A percentile compares a stretch with the other conserved stretches of the same genome.
Evolutionary conservation across 345 rosid species (phyloP).

Genomic region (Arabidopsis suecica): DNA sequence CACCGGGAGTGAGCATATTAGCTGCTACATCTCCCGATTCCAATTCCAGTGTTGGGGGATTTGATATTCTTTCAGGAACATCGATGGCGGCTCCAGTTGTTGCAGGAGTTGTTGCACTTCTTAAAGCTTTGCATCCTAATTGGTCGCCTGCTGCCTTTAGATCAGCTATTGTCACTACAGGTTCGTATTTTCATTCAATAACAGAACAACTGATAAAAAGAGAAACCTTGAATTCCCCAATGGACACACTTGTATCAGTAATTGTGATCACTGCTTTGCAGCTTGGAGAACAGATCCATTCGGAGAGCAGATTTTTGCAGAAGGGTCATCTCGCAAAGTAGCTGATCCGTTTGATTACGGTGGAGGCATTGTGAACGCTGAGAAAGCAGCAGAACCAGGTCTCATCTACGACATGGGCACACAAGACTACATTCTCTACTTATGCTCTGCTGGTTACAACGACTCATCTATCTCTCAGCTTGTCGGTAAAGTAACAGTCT

Average conservation of each 20-base stretch:
- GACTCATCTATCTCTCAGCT: constrained; percentile 59
- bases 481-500: constrained; percentile 43
- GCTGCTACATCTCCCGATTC: constrained; percentile 47
- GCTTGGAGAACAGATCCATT: constrained; percentile 52
- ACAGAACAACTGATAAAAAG: neutral
- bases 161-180: constrained; percentile 60
- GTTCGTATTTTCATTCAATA: constrained; percentile 33
- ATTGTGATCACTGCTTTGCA: constrained; percentile 19
- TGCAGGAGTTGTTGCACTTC: constrained; percentile 51
- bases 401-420: constrained; percentile 61
- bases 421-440: constrained; percentile 56
- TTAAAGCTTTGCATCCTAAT: constrained; percentile 49
- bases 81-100: constrained; percentile 53
- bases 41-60: constrained; percentile 20
- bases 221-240: neutral
- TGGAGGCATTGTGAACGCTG: constrained; percentile 66
- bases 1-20: constrained; percentile 53
- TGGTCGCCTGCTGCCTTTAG: constrained; percentile 58
- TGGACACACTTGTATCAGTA: neutral
- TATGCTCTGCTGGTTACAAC: constrained; percentile 54
- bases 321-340: constrained; percentile 45
- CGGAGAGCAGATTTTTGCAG: constrained; percentile 53
- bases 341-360: constrained; percentile 67
- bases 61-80: constrained; percentile 42
- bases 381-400: constrained; percentile 61